Percentiles rank a stretch among this genome's conserved stretches.
phyloP scores from a whole-genome alignment of 108 stramenopile species.

The Aurantiochytrium sp. region DNA sequence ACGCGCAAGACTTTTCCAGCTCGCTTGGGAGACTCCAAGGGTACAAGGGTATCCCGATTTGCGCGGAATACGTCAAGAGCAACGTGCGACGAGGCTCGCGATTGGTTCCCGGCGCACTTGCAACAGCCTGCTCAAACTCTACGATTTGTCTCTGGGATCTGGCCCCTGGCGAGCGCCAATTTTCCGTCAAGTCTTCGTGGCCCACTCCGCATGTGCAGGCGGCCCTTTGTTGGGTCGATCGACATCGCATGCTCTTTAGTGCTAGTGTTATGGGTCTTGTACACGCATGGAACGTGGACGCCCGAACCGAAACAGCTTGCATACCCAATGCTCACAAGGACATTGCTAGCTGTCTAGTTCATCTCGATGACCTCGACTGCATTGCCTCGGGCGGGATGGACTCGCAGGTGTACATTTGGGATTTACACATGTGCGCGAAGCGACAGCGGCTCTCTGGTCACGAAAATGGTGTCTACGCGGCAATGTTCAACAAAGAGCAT shows the following conservation, averaged over 20 bases:
- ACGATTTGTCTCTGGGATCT: neutral
- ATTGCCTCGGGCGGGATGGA: slow-evolving; percentile 47
- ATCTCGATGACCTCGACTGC: slow-evolving; percentile 40
- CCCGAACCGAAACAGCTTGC: neutral
- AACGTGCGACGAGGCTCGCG: neutral
- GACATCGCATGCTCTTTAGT: neutral
- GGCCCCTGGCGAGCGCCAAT: slow-evolving; percentile 3
- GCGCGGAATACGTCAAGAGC: neutral
- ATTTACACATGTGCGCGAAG: slow-evolving; percentile 43
- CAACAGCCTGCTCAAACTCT: slow-evolving; percentile 9
- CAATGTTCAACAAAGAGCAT: slow-evolving; percentile 42
- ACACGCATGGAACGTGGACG: neutral
- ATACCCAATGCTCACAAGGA: slow-evolving; percentile 37
- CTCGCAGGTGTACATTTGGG: slow-evolving; percentile 48
- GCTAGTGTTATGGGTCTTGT: neutral
- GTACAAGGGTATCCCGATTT: slow-evolving; percentile 10
- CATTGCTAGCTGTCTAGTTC: slow-evolving; percentile 40
- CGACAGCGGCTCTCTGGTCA: slow-evolving; percentile 40
- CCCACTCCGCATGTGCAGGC: neutral
- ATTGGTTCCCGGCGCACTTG: neutral
- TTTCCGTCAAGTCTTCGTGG: neutral
- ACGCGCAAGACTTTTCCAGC: neutral
- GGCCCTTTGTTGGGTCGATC: neutral
- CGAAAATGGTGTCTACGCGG: slow-evolving; percentile 44
- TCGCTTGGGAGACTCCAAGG: neutral